phyloP scores from a whole-genome alignment of 2,329 filamentous ascomycete genomes.

The Domatiomyces catenatus region DNA sequence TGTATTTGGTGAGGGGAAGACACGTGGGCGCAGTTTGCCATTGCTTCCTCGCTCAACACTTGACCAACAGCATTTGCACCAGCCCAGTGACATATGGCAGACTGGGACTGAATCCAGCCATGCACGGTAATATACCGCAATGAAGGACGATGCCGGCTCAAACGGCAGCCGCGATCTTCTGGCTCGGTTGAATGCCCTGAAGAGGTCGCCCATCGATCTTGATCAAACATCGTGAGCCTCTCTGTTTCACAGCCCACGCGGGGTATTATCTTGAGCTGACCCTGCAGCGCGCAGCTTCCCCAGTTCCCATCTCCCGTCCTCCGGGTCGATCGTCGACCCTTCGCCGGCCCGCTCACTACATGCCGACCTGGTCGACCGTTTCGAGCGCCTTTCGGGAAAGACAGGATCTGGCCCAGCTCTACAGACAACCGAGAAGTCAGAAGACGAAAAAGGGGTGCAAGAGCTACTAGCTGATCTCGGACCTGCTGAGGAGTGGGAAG shows the following conservation, averaged over 20 bases:
- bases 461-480: slow-evolving; percentile 21
- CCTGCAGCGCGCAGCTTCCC: slow-evolving; percentile 2
- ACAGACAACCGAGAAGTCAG: slow-evolving; percentile 4
- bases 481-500: slow-evolving; percentile 17
- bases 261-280: slow-evolving; percentile 3
- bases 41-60: neutral
- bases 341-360: slow-evolving; percentile 12
- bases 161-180: slow-evolving; percentile 19
- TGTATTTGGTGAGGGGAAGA: neutral
- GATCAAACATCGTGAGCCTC: slow-evolving; percentile 17
- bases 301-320: slow-evolving; percentile 1
- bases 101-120: neutral
- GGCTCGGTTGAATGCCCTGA: slow-evolving; percentile 22
- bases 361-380: slow-evolving; percentile 13
- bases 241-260: neutral
- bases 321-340: slow-evolving; percentile 4
- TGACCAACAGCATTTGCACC: neutral
- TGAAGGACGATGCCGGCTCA: slow-evolving; percentile 9
- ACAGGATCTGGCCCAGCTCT: neutral
- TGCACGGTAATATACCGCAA: slow-evolving; percentile 1
- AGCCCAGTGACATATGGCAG: neutral
- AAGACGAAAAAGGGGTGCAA: slow-evolving; percentile 19
- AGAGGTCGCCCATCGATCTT: slow-evolving; percentile 21
- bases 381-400: slow-evolving; percentile 10
- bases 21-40: neutral